Evolutionary conservation across 2,329 filamentous ascomycete species (phyloP).

Genomic region (Teratosphaeria pseudoeucalypti): DNA sequence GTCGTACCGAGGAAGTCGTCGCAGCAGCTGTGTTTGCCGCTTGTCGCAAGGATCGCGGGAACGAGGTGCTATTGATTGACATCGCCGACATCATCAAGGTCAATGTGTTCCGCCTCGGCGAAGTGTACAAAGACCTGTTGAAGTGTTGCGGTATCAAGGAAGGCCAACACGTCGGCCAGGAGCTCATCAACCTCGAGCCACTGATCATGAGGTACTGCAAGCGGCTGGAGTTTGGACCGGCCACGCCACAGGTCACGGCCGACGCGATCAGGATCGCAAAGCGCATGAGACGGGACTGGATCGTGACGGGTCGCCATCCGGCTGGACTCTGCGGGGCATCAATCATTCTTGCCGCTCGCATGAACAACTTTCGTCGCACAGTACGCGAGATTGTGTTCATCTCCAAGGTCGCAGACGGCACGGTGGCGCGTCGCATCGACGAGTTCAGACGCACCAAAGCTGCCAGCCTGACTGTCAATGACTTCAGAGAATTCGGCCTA

Average conservation of each 20-base stretch:
- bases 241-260: constrained; percentile 73
- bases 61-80: constrained; percentile 88
- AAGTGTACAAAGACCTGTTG: constrained; percentile 76
- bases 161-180: constrained; percentile 43
- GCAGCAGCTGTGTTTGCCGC: constrained; percentile 88
- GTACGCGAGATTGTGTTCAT: constrained; percentile 95
- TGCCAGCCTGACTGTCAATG: constrained; percentile 73
- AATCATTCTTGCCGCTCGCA: constrained; percentile 85
- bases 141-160: constrained; percentile 37
- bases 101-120: constrained; percentile 86
- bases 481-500: constrained; percentile 65
- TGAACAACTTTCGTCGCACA: constrained; percentile 95
- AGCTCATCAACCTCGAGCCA: constrained; percentile 70
- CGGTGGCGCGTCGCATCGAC: constrained; percentile 79
- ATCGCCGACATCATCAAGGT: constrained; percentile 74
- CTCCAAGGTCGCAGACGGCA: constrained; percentile 90
- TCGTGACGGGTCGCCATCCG: constrained; percentile 85
- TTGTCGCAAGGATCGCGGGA: constrained; percentile 63
- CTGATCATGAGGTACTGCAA: constrained; percentile 84
- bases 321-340: constrained; percentile 92
- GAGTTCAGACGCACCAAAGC: constrained; percentile 86
- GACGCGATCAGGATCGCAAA: constrained; percentile 80
- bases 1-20: constrained; percentile 72
- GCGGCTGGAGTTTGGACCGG: constrained; percentile 79
- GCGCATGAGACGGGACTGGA: constrained; percentile 96